Base-by-base conservation (phyloP, 768 basidiomycete genomes). In the Leucocoprinus birnbaumii region DNA sequence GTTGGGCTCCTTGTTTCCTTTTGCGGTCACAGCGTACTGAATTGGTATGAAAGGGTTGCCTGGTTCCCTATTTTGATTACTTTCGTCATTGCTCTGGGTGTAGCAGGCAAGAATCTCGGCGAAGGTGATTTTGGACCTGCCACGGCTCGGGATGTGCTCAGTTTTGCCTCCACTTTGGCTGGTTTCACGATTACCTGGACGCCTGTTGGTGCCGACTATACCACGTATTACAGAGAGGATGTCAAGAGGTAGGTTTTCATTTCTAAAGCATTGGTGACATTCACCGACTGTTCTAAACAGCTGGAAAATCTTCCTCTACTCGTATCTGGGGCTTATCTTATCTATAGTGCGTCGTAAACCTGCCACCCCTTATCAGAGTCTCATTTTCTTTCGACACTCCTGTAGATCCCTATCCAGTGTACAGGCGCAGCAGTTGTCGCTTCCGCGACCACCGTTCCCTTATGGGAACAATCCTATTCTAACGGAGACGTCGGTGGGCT, bases 51-150 rank as follows among this genome's bases (percentile, higher is more conserved):
- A 61, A 78, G 83, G 9, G 56, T 87, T 2, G 74, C 86, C 1
- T 92, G 91, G 90, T 75, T 92, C 16, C 91, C 92, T 0, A 80
- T 90, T 16, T 63, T 90, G n/a, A 70, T 93, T 50, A 80, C 84
- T 8, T 91, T 86, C 65, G 59, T 91, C 27, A 78, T 93, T 50
- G 83, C 82, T 8, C 69, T 88, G 11, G 90, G 87, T 2, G 73
- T 89, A n/a, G 83, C 89, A 0, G 90, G 85, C 0, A 86, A 88
- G 59, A 76, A 91, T 59, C 71, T 94, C 10, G 78, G 74, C 48
- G 74, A 73, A 1, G 73, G 77, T 34, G 72, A 80, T 0, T 68
- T 73, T 1, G 69, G 63, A 9, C 84, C 89, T 1, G 82, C 86
- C 1, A 79, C 82, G 1, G 80, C 82, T 0, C 57, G 68, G 0